Evolutionary conservation across 305 asterid genomes (phyloP), one percentile per base, ranked within the genome.

Genomic region (Fraxinus angustifolia): DNA sequence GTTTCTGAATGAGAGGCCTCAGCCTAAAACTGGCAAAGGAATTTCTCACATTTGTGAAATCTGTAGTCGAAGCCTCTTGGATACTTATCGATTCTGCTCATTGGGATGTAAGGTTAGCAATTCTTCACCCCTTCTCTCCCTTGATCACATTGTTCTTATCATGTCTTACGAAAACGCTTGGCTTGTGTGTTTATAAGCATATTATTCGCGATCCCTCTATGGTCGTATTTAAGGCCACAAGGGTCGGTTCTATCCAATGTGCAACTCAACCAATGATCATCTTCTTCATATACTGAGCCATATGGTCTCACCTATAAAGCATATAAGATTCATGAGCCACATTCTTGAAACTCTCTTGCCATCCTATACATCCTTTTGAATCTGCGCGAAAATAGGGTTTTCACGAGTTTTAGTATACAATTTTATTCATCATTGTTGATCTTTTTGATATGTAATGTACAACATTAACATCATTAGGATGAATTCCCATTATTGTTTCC

Each of bases 1-100:
- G 88, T 93, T 93, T 84, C 87, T 93, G 72, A 93, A 93, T 34
- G 94, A 92, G 78, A 85, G 98, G 84, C 98, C 97, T 17, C 97
- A 90, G 84, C 96, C 96, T 0, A 93, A 90, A 70, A 62, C 72
- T 62, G 98, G 96, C 21, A 93, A 92, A 42, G 91, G 90, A 7
- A 94, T 87, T 62, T 88, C 98, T 45, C 94, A 92, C 80, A 60
- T 89, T 76, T 93, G 98, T 78, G 91, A 91, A 78, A 91, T 89
- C 72, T 93, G 98, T 68, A 91, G 92, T 48, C 86, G 98, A 75
- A 91, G 94, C 84, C 91, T 93, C 6, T 81, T 93, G 78, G 98
- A 93, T 85, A 88, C 96, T 23, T 88, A 89, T 45, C 92, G 93
- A 0, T 93, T 92, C 87, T 93, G 98, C 60, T 93, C 98, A 70